Evolutionary conservation across 139 green algal genomes (phyloP), one percentile per base, ranked within the genome.

Genomic region (Coelastrella sp.): DNA sequence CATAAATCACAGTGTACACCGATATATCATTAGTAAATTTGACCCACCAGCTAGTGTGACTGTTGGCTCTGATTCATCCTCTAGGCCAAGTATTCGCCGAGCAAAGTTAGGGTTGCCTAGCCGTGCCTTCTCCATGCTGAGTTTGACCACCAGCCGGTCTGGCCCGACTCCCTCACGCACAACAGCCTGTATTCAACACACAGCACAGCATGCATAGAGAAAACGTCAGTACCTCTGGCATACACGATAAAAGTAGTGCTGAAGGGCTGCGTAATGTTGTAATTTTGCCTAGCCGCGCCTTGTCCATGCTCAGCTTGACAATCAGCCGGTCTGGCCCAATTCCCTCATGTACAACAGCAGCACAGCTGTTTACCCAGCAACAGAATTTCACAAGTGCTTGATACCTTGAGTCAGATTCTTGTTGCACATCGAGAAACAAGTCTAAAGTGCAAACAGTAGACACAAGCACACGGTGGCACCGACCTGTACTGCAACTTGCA

Each of bases 281-380:
- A 68, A 17, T 68, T 13, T 86, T 60, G 66, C 87, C 87, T 66
- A 87, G 80, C 23, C 16, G 8, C 4, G 87, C 6, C 78, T 87
- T 86, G 65, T 91, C 87, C 54, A 91, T 56, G 17, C 32, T 79
- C 13, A 90, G 86, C 61, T 90, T 85, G 23, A 90, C 86, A 5
- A 90, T 75, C 86, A 90, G 61, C 5, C 23, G 57, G 4, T 17
- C 19, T 11, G 23, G 16, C 10, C 59, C 76, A 59, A 17, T 66
- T 16, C 86, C 86, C 60, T 84, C 79, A 17, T 87, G 80, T 32
- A 91, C 77, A 19, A 91, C 87, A 23, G 87, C 87, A 68, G 11
- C 61, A 68, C 11, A 68, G 61, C 8, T 13, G 11, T 68, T 68
- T 10, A 68, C 61, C 32, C 32, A 47, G 32, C 32, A 47, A 47